Conservation (phyloP, 129 eudicot species). For the Artemisia annua region DNA sequence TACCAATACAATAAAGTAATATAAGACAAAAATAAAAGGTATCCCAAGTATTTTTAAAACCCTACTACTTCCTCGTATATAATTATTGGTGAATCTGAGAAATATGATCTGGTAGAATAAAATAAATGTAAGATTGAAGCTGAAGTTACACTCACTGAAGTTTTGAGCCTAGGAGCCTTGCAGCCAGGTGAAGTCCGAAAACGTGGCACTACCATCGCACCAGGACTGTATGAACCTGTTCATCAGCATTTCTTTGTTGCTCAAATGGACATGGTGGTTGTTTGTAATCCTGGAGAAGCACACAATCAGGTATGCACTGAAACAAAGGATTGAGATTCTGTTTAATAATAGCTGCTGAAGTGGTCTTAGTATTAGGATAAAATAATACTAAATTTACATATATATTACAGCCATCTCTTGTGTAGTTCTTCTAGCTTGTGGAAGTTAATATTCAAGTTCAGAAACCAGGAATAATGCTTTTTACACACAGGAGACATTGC, state of each 20-base stretch:
- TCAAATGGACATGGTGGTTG: conserved; percentile 92
- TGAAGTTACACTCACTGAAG: too few species aligned
- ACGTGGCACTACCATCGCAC: conserved; percentile 87
- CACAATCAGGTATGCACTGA: conserved; percentile 24
- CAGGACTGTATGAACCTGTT: conserved; percentile 88
- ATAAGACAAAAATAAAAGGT: too few species aligned
- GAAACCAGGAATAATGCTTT: too few species aligned
- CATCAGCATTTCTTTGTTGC: conserved; percentile 92
- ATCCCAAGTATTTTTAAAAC: too few species aligned
- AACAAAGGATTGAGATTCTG: background rate
- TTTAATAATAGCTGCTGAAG: background rate
- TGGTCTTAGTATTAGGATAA: background rate
- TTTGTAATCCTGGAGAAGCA: conserved; percentile 82
- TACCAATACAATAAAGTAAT: too few species aligned
- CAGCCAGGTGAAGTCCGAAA: conserved; percentile 75
- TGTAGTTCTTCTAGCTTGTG: conserved; percentile 53
- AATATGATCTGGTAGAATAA: too few species aligned
- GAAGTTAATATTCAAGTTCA: conserved; percentile 7
- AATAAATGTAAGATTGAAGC: too few species aligned
- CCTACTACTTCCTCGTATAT: too few species aligned
- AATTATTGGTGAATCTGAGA: too few species aligned
- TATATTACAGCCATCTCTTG: conserved; percentile 2
- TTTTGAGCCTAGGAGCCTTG: too few species aligned
- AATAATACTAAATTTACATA: background rate
- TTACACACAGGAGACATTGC: too few species aligned